Conservation (phyloP, 768 basidiomycete genomes). For the Mycena rebaudengoi region DNA sequence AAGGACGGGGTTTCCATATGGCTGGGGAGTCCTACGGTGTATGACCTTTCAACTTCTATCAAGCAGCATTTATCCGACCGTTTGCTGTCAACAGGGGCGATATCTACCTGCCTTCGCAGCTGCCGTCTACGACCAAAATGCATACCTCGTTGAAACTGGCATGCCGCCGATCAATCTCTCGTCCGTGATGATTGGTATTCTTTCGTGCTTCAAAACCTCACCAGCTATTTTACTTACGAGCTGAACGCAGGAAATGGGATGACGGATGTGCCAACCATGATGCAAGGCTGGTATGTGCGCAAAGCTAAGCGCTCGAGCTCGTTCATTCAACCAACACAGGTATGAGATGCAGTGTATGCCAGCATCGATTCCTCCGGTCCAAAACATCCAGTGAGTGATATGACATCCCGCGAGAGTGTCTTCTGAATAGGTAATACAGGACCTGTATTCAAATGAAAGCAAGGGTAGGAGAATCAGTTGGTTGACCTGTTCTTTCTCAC, state of each 20-base stretch:
- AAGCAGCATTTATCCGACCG: not conserved
- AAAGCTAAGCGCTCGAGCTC: not conserved
- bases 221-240: not conserved
- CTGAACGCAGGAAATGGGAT: constrained; percentile 49
- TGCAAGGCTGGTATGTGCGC: constrained; percentile 2
- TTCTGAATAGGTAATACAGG: constrained; percentile 21
- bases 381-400: constrained; percentile 41
- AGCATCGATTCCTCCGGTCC: constrained; percentile 38
- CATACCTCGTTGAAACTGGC: constrained; percentile 47
- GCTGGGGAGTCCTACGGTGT: constrained; percentile 64
- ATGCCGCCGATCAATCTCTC: constrained; percentile 57
- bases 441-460: constrained; percentile 54
- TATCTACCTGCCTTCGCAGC: constrained; percentile 61
- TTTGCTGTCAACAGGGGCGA: constrained; percentile 47
- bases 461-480: constrained; percentile 34
- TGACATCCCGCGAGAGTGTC: not conserved
- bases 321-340: not conserved
- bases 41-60: constrained; percentile 10
- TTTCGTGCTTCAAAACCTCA: not conserved
- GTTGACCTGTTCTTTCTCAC: not conserved
- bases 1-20: constrained; percentile 56
- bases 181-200: constrained; percentile 58
- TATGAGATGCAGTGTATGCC: constrained; percentile 55
- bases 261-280: constrained; percentile 39
- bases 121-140: constrained; percentile 58